These are phyloP conservation scores for Scheffersomyces quercinus DNA, from an alignment of 1,139 yeast genomes.

Conservation along the genomic window DNA sequence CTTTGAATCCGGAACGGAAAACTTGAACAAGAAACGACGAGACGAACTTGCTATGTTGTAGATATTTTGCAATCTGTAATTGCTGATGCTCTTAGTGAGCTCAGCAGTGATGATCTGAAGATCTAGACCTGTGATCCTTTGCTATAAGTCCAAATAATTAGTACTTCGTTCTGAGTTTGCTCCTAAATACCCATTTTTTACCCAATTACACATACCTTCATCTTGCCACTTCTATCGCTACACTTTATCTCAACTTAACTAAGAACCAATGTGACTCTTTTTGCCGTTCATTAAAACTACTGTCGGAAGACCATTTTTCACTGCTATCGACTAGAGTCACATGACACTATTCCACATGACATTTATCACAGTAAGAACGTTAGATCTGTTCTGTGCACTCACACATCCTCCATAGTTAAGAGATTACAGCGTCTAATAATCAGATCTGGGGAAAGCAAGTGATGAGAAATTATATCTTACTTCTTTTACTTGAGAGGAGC, in stretches of 20 bases:
- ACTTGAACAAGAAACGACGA: constrained; percentile 77
- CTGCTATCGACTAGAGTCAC: too few species aligned
- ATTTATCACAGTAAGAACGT: too few species aligned
- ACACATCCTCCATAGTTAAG: not conserved
- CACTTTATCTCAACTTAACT: not conserved
- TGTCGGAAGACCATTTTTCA: too few species aligned
- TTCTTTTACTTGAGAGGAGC: too few species aligned
- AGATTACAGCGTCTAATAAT: not conserved
- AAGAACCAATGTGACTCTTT: too few species aligned
- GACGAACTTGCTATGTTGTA: constrained; percentile 76
- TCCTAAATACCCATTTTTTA: too few species aligned
- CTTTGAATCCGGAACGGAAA: constrained; percentile 82
- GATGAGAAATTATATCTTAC: too few species aligned
- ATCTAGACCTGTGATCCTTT: constrained; percentile 84
- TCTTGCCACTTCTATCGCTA: not conserved
- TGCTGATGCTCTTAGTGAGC: constrained; percentile 53
- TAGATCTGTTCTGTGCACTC: not conserved
- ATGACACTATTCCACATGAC: too few species aligned
- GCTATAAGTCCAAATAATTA: constrained; percentile 41
- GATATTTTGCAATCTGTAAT: constrained; percentile 78
- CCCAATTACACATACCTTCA: constrained; percentile 4
- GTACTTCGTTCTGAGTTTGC: constrained; percentile 3
- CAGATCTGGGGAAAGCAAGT: not conserved
- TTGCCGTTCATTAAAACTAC: too few species aligned
- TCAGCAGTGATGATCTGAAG: constrained; percentile 72